Evolutionary conservation across 2,329 filamentous ascomycete species (phyloP).

Genomic region (Ceratocystis alfenasii): DNA sequence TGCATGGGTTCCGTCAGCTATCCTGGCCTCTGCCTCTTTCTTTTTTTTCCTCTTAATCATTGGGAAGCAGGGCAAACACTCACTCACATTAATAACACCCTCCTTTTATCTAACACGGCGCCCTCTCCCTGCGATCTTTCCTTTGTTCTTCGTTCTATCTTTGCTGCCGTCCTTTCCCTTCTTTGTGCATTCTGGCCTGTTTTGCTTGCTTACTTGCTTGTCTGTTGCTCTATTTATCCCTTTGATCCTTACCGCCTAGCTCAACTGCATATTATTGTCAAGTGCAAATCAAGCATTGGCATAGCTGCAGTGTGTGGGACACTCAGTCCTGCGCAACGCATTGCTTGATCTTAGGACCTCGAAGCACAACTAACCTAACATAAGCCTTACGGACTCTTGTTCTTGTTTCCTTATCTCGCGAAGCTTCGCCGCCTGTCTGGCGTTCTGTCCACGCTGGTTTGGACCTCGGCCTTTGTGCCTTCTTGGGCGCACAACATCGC

Average conservation of each 20-base stretch:
- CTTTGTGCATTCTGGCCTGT: neutral
- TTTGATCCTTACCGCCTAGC: neutral
- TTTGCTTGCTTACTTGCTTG: neutral
- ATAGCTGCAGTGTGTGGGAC: neutral
- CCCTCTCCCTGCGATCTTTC: neutral
- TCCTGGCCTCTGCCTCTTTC: slow-evolving; percentile 4
- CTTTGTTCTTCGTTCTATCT: neutral
- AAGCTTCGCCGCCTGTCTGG: neutral
- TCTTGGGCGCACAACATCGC: neutral
- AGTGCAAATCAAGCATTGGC: neutral
- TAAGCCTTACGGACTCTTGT: too few relatives aligned
- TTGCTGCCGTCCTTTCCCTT: neutral
- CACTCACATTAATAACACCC: neutral
- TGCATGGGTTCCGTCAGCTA: neutral
- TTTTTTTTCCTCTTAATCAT: neutral
- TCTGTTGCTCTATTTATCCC: neutral
- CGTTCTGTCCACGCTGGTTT: neutral
- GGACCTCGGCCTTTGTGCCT: neutral
- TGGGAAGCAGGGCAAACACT: neutral
- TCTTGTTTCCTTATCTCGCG: neutral
- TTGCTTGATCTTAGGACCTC: neutral
- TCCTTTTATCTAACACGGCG: slow-evolving; percentile 8
- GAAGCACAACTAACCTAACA: neutral
- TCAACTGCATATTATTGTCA: neutral
- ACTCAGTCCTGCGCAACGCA: neutral